phyloP scores from a whole-genome alignment of 345 rosid species.

The Gossypium thurberi region DNA sequence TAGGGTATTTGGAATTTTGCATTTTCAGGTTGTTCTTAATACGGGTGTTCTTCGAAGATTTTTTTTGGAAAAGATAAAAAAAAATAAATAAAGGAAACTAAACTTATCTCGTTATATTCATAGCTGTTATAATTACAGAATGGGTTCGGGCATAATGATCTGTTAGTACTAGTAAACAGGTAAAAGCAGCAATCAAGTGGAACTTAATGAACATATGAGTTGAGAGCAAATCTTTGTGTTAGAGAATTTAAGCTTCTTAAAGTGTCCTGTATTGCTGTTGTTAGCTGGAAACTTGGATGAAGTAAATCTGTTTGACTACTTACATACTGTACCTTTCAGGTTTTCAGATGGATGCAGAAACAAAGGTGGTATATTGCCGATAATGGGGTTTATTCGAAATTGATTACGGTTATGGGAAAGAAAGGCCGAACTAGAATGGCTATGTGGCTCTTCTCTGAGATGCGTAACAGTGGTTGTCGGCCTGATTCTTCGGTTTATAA shows the following conservation, averaged over 20 bases:
- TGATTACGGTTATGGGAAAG: not conserved
- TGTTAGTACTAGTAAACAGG: not conserved
- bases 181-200: not conserved
- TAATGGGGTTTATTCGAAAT: not conserved
- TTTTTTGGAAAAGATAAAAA: not conserved
- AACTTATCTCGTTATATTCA: not conserved
- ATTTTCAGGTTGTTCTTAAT: not conserved
- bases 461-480: conserved; percentile 91
- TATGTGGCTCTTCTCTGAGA: conserved; percentile 96
- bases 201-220: not conserved
- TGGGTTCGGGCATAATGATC: too few species aligned
- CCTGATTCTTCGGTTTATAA: conserved; percentile 52
- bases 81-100: not conserved
- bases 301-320: not conserved
- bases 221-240: not conserved
- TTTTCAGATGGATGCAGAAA: conserved; percentile 98
- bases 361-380: conserved; percentile 74
- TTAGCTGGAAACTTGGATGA: not conserved
- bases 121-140: not conserved
- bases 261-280: not conserved
- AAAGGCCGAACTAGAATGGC: conserved; percentile 60
- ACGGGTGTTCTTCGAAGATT: not conserved
- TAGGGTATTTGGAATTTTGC: not conserved
- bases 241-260: not conserved
- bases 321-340: conserved; percentile 27